Evolutionary conservation across 139 green algal genomes (phyloP).

Genomic region (Chlamydomonas sp.): DNA sequence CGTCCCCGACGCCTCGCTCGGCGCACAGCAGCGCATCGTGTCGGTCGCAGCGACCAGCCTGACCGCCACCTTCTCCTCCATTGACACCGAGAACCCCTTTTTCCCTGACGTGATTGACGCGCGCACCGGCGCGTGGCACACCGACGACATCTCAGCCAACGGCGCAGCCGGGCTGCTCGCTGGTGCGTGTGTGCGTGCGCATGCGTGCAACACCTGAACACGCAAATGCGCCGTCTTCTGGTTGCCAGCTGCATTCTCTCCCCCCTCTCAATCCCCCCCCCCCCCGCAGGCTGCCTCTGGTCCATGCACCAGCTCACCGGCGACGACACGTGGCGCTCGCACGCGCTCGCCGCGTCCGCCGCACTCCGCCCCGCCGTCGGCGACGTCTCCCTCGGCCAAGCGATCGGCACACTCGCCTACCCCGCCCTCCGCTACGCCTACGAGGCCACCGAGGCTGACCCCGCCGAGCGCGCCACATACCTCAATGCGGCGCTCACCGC

Average conservation of each 20-base stretch:
- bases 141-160: not conserved
- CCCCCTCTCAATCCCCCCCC: not conserved
- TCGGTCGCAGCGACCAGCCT: too few relatives aligned
- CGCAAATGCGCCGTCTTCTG: not conserved
- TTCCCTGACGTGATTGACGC: conserved; percentile 10
- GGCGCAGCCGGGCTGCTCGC: conserved; percentile 9
- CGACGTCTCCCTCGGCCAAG: not conserved
- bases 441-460: not conserved
- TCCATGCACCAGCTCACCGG: conserved; percentile 2
- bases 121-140: not conserved
- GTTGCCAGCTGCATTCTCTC: not conserved
- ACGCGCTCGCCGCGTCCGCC: not conserved
- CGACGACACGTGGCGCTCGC: not conserved
- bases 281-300: conserved; percentile 6
- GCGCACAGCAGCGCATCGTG: too few relatives aligned
- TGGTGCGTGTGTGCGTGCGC: not conserved
- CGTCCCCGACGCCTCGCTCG: too few relatives aligned
- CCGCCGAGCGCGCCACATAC: not conserved
- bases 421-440: conserved; percentile 13
- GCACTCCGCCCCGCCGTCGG: not conserved
- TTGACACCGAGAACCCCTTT: too few relatives aligned
- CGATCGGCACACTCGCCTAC: conserved; percentile 6
- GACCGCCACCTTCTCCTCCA: too few relatives aligned
- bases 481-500: conserved; percentile 1
- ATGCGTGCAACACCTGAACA: not conserved